A percentile compares a stretch with the other conserved stretches of the same genome.
These are phyloP conservation scores for Penicillium sp. DNA, from an alignment of 2,329 filamentous ascomycete species.

Conservation along the genomic window DNA sequence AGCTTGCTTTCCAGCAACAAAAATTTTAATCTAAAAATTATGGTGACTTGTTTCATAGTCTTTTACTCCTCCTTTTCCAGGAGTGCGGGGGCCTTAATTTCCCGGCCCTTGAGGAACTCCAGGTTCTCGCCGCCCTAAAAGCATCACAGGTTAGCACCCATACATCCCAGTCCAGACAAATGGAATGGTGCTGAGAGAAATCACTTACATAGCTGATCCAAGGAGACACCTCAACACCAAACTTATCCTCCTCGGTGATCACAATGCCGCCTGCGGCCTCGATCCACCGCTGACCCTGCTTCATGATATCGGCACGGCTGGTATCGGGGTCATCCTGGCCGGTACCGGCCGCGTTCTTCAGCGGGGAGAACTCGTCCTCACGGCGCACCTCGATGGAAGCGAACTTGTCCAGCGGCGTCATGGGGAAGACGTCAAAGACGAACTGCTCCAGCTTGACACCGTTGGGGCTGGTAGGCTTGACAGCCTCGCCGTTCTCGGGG, in stretches of 20 bases:
- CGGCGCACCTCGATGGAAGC: slow-evolving; percentile 94
- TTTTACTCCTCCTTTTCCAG: slow-evolving; percentile 63
- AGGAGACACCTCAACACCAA: slow-evolving; percentile 88
- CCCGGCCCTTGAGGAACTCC: slow-evolving; percentile 64
- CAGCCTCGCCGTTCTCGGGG: slow-evolving; percentile 73
- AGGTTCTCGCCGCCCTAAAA: slow-evolving; percentile 66
- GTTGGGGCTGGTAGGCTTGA: slow-evolving; percentile 94
- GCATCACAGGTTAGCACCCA: slow-evolving; percentile 20
- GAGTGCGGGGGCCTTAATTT: slow-evolving; percentile 68
- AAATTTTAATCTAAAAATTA: background rate
- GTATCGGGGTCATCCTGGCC: slow-evolving; percentile 95
- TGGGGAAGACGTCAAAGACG: slow-evolving; percentile 97
- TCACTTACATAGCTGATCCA: slow-evolving; percentile 95
- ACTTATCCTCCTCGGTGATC: slow-evolving; percentile 64
- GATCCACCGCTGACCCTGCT: slow-evolving; percentile 86
- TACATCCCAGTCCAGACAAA: background rate
- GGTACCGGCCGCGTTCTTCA: slow-evolving; percentile 88
- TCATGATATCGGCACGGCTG: slow-evolving; percentile 86
- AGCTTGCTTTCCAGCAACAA: background rate
- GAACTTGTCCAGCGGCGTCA: slow-evolving; percentile 84
- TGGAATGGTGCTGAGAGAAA: no score
- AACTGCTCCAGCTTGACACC: slow-evolving; percentile 99
- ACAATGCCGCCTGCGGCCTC: slow-evolving; percentile 78
- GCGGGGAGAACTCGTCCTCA: slow-evolving; percentile 95
- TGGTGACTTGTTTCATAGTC: background rate